Evolutionary conservation across 345 rosid genomes (phyloP).

Genomic region (Chamaenerion angustifolium): DNA sequence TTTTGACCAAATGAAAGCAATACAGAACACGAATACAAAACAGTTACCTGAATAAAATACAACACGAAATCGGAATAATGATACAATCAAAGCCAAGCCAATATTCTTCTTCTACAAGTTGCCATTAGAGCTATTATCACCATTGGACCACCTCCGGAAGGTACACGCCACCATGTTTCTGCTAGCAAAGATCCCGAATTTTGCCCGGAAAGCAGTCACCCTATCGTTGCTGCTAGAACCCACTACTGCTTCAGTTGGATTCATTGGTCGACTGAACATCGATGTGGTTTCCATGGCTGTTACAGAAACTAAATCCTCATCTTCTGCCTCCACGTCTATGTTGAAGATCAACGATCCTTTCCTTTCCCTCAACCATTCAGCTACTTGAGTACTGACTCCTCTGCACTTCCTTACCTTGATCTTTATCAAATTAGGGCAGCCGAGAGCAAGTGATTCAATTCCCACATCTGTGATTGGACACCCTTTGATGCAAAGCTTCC

Average conservation of each 20-base stretch:
- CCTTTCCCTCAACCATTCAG: slow-evolving; percentile 41
- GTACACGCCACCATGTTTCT: slow-evolving; percentile 42
- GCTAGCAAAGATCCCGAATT: slow-evolving; percentile 40
- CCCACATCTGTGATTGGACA: slow-evolving; percentile 53
- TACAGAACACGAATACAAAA: too few species aligned
- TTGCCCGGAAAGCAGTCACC: slow-evolving; percentile 33
- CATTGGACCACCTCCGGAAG: slow-evolving; percentile 41
- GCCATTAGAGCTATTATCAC: slow-evolving; percentile 19
- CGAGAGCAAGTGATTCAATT: slow-evolving; percentile 53
- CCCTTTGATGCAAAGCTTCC: slow-evolving; percentile 74
- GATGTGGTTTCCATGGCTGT: slow-evolving; percentile 20
- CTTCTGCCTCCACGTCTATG: slow-evolving; percentile 35
- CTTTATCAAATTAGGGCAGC: slow-evolving; percentile 72
- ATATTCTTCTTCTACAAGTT: slow-evolving; percentile 17
- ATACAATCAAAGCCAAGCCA: neutral
- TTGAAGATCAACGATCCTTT: slow-evolving; percentile 44
- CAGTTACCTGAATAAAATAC: too few species aligned
- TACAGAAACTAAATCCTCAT: slow-evolving; percentile 32
- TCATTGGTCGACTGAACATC: slow-evolving; percentile 17
- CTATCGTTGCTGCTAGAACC: slow-evolving; percentile 33
- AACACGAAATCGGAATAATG: too few species aligned
- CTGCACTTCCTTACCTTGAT: slow-evolving; percentile 73
- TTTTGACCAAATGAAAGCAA: too few species aligned
- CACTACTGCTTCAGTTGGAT: slow-evolving; percentile 8
- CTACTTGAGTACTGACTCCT: slow-evolving; percentile 41